Conservation (phyloP, 495 filamentous ascomycete genomes). For the Amphirosellinia nigrospora region DNA sequence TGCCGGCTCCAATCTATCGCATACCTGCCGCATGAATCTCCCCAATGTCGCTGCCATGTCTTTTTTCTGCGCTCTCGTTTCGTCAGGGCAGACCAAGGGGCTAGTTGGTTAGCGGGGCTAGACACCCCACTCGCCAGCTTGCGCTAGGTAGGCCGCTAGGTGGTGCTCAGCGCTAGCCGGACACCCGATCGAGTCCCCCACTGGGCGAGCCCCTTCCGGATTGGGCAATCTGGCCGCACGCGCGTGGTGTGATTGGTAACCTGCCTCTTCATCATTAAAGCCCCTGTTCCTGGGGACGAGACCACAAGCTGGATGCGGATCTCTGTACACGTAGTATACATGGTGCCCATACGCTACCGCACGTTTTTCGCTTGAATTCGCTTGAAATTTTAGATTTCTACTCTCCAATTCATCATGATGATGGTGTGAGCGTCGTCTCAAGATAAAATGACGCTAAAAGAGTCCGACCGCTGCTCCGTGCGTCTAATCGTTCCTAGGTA, state of each 20-base stretch:
- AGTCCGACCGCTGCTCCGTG: not conserved
- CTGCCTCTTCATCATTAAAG: slow-evolving; percentile 10
- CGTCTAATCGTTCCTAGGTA: no score
- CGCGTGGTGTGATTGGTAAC: slow-evolving; percentile 15
- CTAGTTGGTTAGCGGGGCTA: not conserved
- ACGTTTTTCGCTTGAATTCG: no score
- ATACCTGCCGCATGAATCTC: not conserved
- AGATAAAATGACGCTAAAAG: not conserved
- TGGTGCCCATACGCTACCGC: not conserved
- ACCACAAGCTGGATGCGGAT: not conserved
- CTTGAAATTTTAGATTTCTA: slow-evolving; percentile 1
- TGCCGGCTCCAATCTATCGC: not conserved
- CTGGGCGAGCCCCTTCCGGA: slow-evolving; percentile 6
- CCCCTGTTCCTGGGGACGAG: slow-evolving; percentile 15
- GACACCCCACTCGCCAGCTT: not conserved
- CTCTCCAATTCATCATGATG: not conserved
- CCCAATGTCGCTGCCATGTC: not conserved
- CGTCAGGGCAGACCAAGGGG: slow-evolving; percentile 17
- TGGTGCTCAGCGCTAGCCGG: slow-evolving; percentile 9
- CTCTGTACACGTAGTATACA: slow-evolving; percentile 8
- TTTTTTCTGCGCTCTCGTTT: not conserved
- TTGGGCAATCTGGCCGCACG: slow-evolving; percentile 19
- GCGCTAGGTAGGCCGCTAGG: not conserved
- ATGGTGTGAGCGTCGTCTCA: slow-evolving; percentile 15
- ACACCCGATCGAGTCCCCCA: slow-evolving; percentile 15